phyloP scores from a whole-genome alignment of 176 grass and related monocot species.

The Dendrocalamus sinicus region DNA sequence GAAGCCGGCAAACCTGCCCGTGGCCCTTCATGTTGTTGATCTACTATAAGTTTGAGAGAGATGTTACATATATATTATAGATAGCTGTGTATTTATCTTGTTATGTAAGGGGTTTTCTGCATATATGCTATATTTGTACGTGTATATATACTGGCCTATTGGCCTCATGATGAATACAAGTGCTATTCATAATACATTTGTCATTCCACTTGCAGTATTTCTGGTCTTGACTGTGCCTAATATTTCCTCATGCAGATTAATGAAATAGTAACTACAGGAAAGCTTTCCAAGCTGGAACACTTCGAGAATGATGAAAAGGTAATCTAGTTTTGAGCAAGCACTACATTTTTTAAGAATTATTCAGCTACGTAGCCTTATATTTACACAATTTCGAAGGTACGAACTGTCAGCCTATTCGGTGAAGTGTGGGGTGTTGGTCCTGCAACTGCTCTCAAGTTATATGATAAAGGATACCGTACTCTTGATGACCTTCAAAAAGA shows the following conservation, averaged over 20 bases:
- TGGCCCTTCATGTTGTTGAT: too few species aligned
- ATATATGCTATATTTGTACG: too few species aligned
- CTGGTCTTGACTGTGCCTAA: conserved; percentile 5
- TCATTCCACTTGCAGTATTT: not conserved
- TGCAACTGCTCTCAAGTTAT: conserved; percentile 89
- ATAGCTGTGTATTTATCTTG: too few species aligned
- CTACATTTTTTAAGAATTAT: conserved; percentile 25
- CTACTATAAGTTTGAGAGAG: too few species aligned
- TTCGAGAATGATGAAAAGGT: conserved; percentile 99
- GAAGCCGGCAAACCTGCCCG: too few species aligned
- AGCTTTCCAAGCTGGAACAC: conserved; percentile 90
- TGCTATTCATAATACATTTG: too few species aligned
- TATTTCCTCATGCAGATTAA: conserved; percentile 72
- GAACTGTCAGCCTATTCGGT: conserved; percentile 79
- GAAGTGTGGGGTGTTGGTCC: conserved; percentile 98
- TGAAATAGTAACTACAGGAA: conserved; percentile 91
- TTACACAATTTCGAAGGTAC: conserved; percentile 58
- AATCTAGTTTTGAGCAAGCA: conserved; percentile 18
- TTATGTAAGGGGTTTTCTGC: too few species aligned
- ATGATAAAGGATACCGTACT: conserved; percentile 90
- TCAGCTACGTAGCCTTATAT: conserved; percentile 12
- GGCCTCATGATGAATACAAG: too few species aligned
- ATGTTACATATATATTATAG: too few species aligned
- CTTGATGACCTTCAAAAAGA: conserved; percentile 87
- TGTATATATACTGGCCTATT: too few species aligned